Base-by-base conservation (phyloP, 805 yeast species). In the Zygoascus ofunaensis region DNA sequence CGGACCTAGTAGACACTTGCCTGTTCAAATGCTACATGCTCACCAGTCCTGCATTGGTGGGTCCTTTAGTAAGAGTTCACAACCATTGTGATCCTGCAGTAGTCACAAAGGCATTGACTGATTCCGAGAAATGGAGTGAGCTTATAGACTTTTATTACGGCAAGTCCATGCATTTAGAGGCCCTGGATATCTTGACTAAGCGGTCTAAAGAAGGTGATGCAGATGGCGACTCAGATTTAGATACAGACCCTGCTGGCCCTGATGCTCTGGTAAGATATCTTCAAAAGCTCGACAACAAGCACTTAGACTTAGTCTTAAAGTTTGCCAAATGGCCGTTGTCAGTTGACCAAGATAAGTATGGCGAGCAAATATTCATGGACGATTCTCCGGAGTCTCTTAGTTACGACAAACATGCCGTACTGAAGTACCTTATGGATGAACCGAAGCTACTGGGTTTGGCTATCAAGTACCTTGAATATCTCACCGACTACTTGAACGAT, bases 141-240 rank as follows among this genome's bases (percentile, higher is more conserved):
- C 66, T 89, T 35, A 71, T 86, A 5, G 94, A 84, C 55, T 89
- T 85, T 56, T 85, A 82, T 53, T 79, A 68, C 52, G 76, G 81
- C n/a, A 68, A 80, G 42, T 58, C 63, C 1, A 57, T 73, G 39
- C 95, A 87, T 60, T 64, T 66, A 5, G 76, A 79, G 42, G 94
- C 96, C 0, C 64, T 92, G 35, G 63, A 70, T 3, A 69, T 84
- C 56, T 64, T 90, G 17, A 62, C 66, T n/a, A 60, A 59, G 12
- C 46, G 73, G 21, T 55, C 62, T 28, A 57, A 52, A 12, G 47
- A 47, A 7, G 49, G 54, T 7, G 48, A 45, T 20, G 57, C 57
- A 1, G 54, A 58, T 21, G 57, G 59, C 22, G 59, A 56, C 15
- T n/a, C n/a, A n/a, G n/a, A n/a, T n/a, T 8, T 26, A 8, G 30